Percentiles rank a stretch among this genome's conserved stretches.
Evolutionary conservation across 129 eudicot species (phyloP).

Genomic region (Centella asiatica): DNA sequence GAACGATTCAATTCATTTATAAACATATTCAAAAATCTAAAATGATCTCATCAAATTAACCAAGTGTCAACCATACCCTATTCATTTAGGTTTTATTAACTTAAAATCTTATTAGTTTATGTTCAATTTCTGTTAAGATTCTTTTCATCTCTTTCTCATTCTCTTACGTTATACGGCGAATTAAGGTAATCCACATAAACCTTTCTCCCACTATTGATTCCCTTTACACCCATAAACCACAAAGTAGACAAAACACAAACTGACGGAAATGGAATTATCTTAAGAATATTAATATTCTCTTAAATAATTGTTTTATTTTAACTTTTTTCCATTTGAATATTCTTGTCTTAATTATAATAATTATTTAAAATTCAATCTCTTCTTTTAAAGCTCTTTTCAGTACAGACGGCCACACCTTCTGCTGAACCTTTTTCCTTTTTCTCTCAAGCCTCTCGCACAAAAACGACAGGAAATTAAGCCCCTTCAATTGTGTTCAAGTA

Average conservation of each 20-base stretch:
- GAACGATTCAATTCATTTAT: too few species aligned
- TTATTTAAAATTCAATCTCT: constrained; percentile 4
- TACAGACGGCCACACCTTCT: constrained; percentile 2
- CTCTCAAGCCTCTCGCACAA: not conserved
- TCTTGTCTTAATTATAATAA: not conserved
- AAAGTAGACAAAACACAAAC: not conserved
- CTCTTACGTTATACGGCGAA: not conserved
- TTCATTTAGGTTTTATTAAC: too few species aligned
- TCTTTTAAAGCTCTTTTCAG: constrained; percentile 7
- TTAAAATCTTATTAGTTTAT: not conserved
- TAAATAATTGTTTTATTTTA: not conserved
- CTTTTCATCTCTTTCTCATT: not conserved
- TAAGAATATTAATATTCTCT: not conserved
- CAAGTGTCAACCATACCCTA: too few species aligned
- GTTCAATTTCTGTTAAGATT: too few species aligned
- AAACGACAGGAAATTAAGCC: too few species aligned
- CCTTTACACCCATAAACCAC: constrained; percentile 4
- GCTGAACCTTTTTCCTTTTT: not conserved
- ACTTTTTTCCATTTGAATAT: not conserved
- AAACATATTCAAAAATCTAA: too few species aligned
- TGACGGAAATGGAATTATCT: not conserved
- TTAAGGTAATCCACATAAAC: not conserved
- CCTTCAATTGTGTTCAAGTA: too few species aligned
- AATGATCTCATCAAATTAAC: too few species aligned
- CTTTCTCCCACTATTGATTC: not conserved